These are phyloP conservation scores for Fusarium domesticum DNA, from an alignment of 2,329 filamentous ascomycete genomes.

Conservation along the genomic window DNA sequence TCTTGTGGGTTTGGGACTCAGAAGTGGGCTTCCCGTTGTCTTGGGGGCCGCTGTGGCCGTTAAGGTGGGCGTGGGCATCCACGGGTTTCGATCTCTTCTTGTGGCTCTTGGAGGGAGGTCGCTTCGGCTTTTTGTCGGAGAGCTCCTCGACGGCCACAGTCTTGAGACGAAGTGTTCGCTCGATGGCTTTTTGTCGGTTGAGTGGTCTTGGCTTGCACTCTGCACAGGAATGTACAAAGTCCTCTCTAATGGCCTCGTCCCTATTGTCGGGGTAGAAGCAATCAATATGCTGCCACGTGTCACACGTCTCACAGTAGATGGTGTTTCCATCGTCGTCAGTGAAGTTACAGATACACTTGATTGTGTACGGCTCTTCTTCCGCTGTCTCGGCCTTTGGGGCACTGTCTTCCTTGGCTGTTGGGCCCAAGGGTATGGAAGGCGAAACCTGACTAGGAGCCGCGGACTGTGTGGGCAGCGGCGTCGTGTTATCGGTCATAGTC, in stretches of 20 bases:
- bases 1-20: slow-evolving; percentile 64
- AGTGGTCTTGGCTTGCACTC: slow-evolving; percentile 80
- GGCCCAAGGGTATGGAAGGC: slow-evolving; percentile 34
- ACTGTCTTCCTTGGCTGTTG: slow-evolving; percentile 40
- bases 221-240: slow-evolving; percentile 79
- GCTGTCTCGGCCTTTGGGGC: slow-evolving; percentile 49
- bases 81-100: slow-evolving; percentile 90
- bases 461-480: slow-evolving; percentile 52
- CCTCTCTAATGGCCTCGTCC: slow-evolving; percentile 66
- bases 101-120: slow-evolving; percentile 73
- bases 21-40: slow-evolving; percentile 52
- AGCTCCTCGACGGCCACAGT: slow-evolving; percentile 42
- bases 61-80: slow-evolving; percentile 59
- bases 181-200: slow-evolving; percentile 70
- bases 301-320: slow-evolving; percentile 92
- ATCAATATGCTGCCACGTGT: slow-evolving; percentile 97
- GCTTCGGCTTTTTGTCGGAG: slow-evolving; percentile 69
- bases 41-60: slow-evolving; percentile 60
- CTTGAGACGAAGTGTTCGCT: slow-evolving; percentile 62
- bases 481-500: slow-evolving; percentile 63
- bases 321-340: slow-evolving; percentile 96
- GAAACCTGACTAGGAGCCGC: slow-evolving; percentile 54
- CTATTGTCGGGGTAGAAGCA: slow-evolving; percentile 84
- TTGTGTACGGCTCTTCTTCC: slow-evolving; percentile 83
- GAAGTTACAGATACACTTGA: slow-evolving; percentile 96